Evolutionary conservation across 2,329 filamentous ascomycete species (phyloP), one percentile per base, ranked within the genome.

Genomic region (Lasiodiplodia gonubiensis): DNA sequence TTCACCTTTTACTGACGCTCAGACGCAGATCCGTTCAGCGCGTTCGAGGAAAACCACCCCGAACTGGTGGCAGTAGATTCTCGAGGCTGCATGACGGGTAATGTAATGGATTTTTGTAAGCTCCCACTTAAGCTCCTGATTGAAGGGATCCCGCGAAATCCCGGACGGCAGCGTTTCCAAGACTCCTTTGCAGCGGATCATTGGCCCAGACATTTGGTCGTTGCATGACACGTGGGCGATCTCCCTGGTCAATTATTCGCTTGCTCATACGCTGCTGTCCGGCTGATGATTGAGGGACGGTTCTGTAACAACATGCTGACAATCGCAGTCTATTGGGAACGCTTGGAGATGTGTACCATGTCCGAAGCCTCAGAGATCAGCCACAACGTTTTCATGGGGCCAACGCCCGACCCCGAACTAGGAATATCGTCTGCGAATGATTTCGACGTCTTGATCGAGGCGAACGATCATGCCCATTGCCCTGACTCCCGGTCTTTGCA

Each of bases 341-440:
- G 94, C 67, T 80, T 88, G 60, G 95, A 99, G 80, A 98, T 99
- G 94, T 93, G 92, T 78, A 86, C 86, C 68, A 97, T 98, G 94
- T 94, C 94, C 12, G 88, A 88, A 73, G 90, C 94, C 3, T 93
- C 93, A 0, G 92, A 97, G 77, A 97, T 98, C 70, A 89, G 92
- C 64, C 86, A 87, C 71, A 97, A 97, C 75, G 92, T 98, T 30
- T 98, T 90, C 86, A 84, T 97, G 68, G 95, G 95, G 0, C 92
- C 93, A 2, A 95, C 93, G 0, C 93, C 93, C 0, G 92, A 96
- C 71, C 84, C 86, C 2, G 82, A 85, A 1, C 85, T 73, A 72
- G 82, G 82, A 71, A 71, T 77, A 71, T 72, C 74, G 33, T 74
- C 76, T 30, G 80, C 83, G 1, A 85, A 88, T 39, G 86, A 89